A percentile compares a stretch with the other conserved stretches of the same genome.
phyloP scores from a whole-genome alignment of 352 stramenopile genomes.

The Globisporangium megalacanthum region DNA sequence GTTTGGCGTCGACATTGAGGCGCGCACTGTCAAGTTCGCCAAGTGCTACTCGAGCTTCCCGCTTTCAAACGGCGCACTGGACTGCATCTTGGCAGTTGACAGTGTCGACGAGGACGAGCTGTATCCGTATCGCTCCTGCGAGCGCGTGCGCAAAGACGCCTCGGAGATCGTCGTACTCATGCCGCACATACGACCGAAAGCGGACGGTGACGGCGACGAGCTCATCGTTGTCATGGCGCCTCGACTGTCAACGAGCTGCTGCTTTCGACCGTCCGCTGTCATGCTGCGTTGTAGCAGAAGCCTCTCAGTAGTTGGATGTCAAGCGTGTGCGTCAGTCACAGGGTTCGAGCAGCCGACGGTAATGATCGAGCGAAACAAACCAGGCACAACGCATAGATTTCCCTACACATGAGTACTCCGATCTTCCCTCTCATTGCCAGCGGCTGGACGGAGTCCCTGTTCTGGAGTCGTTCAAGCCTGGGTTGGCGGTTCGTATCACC shows the following conservation, averaged over 20 bases:
- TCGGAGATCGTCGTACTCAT: conserved; percentile 19
- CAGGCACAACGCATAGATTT: too few relatives aligned
- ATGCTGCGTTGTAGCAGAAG: too few relatives aligned
- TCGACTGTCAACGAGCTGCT: conserved; percentile 6
- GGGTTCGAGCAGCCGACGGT: too few relatives aligned
- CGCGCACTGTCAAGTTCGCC: conserved; percentile 31
- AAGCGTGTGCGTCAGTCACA: too few relatives aligned
- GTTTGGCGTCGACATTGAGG: conserved; percentile 23
- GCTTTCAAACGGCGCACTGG: background rate
- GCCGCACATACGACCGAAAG: conserved; percentile 4
- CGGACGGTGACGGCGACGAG: background rate
- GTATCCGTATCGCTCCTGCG: conserved; percentile 30
- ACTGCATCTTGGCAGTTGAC: conserved; percentile 26
- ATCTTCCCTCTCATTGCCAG: too few relatives aligned
- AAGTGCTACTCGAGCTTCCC: conserved; percentile 9
- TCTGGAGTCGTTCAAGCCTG: too few relatives aligned
- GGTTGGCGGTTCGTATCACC: too few relatives aligned
- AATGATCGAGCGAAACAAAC: too few relatives aligned
- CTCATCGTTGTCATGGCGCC: conserved; percentile 14
- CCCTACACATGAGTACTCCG: too few relatives aligned
- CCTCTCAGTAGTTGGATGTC: too few relatives aligned
- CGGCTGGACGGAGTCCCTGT: too few relatives aligned
- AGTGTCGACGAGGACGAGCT: conserved; percentile 44
- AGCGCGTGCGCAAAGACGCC: conserved; percentile 24
- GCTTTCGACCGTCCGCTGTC: background rate